A percentile compares a stretch with the other conserved stretches of the same genome.
These are phyloP conservation scores for Xerocomellus dryophilus DNA, from an alignment of 768 basidiomycete genomes.

Conservation along the genomic window DNA sequence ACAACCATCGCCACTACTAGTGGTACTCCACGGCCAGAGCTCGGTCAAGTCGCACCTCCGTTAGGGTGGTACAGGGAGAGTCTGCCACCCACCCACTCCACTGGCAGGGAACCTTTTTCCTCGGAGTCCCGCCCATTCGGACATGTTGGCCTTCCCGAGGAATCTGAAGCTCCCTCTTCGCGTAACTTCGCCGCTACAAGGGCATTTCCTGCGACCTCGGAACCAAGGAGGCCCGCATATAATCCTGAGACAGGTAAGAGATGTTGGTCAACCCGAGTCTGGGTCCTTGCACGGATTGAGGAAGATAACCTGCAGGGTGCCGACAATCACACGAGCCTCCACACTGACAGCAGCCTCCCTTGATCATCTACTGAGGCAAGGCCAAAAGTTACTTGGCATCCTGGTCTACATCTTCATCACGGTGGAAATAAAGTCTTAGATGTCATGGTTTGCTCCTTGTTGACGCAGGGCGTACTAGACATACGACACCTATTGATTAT, in stretches of 20 bases:
- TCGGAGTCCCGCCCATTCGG: not conserved
- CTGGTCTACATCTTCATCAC: too few species aligned
- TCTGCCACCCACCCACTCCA: not conserved
- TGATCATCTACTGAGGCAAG: constrained; percentile 23
- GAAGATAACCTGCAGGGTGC: not conserved
- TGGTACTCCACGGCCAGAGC: not conserved
- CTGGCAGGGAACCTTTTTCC: not conserved
- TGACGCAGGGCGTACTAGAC: not conserved
- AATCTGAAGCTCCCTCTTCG: not conserved
- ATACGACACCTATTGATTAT: not conserved
- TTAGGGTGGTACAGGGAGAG: not conserved
- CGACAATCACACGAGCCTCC: not conserved
- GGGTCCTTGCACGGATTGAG: not conserved
- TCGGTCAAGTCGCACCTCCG: not conserved
- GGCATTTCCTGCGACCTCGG: not conserved
- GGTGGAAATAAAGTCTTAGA: not conserved
- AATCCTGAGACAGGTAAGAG: not conserved
- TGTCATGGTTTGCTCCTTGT: not conserved
- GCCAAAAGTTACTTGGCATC: constrained; percentile 53
- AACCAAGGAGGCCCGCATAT: not conserved
- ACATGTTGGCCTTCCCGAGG: not conserved
- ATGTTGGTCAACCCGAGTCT: not conserved
- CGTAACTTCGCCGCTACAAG: not conserved
- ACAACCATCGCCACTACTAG: not conserved
- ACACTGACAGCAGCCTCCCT: too few species aligned